These are phyloP conservation scores for Globomyces sp. DNA, from an alignment of 371 early-diverging fungal genomes.

Conservation along the genomic window DNA sequence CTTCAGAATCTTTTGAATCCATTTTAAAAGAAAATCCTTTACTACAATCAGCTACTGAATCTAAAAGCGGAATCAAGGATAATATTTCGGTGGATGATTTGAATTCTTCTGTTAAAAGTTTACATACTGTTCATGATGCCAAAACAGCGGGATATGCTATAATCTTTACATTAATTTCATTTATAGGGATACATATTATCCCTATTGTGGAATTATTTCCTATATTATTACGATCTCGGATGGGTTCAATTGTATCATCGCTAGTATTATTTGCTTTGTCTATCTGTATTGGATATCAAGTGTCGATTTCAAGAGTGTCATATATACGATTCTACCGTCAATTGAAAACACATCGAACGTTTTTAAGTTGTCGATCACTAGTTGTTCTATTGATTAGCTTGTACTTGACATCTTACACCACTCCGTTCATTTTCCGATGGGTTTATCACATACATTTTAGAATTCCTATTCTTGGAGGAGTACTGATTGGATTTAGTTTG, in stretches of 20 bases:
- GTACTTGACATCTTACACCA: conserved; percentile 2
- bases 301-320: neutral
- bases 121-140: conserved; percentile 2
- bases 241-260: conserved; percentile 1
- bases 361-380: neutral
- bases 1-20: conserved; percentile 4
- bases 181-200: conserved; percentile 1
- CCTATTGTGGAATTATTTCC: conserved; percentile 16
- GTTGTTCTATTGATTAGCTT: neutral
- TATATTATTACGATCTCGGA: neutral
- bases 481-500: too few relatives aligned
- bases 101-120: neutral
- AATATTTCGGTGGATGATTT: too few relatives aligned
- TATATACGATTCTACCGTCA: neutral
- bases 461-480: too few relatives aligned
- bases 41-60: neutral
- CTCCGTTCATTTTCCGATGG: neutral
- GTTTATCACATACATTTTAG: too few relatives aligned
- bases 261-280: neutral
- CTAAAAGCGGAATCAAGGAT: neutral
- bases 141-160: conserved; percentile 6
- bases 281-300: conserved; percentile 1
- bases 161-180: conserved; percentile 11
- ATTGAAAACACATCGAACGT: conserved; percentile 3
- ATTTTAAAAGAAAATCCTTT: neutral